phyloP scores from a whole-genome alignment of 176 grass and related monocot genomes.

The Urochloa ruziziensis region DNA sequence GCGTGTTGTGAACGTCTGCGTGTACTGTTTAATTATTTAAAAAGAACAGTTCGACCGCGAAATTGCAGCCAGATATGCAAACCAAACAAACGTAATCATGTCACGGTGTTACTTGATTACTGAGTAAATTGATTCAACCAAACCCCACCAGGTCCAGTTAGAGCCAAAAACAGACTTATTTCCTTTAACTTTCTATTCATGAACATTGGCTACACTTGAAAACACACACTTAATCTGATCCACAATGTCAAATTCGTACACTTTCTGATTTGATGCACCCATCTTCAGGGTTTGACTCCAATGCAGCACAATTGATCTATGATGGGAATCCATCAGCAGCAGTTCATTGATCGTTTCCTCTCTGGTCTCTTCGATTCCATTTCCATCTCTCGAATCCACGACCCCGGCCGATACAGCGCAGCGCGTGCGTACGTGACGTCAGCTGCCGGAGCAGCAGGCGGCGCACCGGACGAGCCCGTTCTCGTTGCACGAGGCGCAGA shows the following conservation, averaged over 20 bases:
- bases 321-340: neutral
- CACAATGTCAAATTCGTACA: neutral
- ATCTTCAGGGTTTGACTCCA: conserved; percentile 27
- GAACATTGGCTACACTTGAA: conserved; percentile 16
- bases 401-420: too few relatives aligned
- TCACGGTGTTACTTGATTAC: too few relatives aligned
- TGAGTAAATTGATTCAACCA: too few relatives aligned
- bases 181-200: conserved; percentile 24
- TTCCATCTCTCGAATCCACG: neutral
- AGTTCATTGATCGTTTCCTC: too few relatives aligned
- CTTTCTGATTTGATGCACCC: neutral
- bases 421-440: neutral
- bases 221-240: neutral
- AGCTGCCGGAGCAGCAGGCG: conserved; percentile 34
- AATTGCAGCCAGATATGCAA: too few relatives aligned
- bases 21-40: too few relatives aligned
- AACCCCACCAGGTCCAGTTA: too few relatives aligned
- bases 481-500: conserved; percentile 82
- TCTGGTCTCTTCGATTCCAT: conserved; percentile 13
- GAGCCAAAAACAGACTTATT: conserved; percentile 2
- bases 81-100: too few relatives aligned
- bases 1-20: too few relatives aligned
- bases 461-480: conserved; percentile 77
- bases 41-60: too few relatives aligned
- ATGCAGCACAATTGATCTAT: neutral